These are phyloP conservation scores for Venturia effusa DNA, from an alignment of 2,329 filamentous ascomycete species.

Conservation along the genomic window DNA sequence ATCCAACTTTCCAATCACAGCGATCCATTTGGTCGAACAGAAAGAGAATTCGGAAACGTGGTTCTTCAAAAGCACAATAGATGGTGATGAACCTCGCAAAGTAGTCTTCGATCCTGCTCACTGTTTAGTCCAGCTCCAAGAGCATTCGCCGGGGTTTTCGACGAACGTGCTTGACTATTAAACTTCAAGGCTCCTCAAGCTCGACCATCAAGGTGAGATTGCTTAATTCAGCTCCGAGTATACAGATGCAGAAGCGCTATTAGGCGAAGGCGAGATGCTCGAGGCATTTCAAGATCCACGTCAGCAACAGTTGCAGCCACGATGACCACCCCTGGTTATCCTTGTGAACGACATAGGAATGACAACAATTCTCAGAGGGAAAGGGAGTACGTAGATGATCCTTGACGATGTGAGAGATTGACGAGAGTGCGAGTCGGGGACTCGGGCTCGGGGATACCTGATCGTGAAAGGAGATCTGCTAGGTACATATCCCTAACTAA, in stretches of 20 bases:
- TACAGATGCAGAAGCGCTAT: conserved; percentile 57
- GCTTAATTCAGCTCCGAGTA: conserved; percentile 44
- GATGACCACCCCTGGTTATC: too few relatives aligned
- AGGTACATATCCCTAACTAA: too few relatives aligned
- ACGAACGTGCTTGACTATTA: conserved; percentile 36
- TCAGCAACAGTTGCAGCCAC: too few relatives aligned
- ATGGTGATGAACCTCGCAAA: conserved; percentile 52
- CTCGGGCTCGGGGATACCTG: too few relatives aligned
- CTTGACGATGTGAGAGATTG: too few relatives aligned
- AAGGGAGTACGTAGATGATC: too few relatives aligned
- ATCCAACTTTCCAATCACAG: conserved; percentile 35
- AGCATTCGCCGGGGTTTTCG: conserved; percentile 55
- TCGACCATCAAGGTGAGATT: conserved; percentile 37
- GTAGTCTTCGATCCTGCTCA: conserved; percentile 24
- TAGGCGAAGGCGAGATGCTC: conserved; percentile 19
- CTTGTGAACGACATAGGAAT: too few relatives aligned
- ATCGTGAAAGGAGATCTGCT: too few relatives aligned
- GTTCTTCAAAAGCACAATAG: conserved; percentile 66
- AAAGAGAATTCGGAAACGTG: conserved; percentile 49
- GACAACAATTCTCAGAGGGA: too few relatives aligned
- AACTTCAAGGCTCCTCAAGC: conserved; percentile 16
- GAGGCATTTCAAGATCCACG: conserved; percentile 67
- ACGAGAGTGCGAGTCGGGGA: too few relatives aligned
- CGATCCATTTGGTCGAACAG: conserved; percentile 38
- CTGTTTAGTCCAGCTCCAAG: conserved; percentile 44